Evolutionary conservation across 2,329 filamentous ascomycete genomes (phyloP), one percentile per base, ranked within the genome.

Genomic region (Blumeriella jaapii): DNA sequence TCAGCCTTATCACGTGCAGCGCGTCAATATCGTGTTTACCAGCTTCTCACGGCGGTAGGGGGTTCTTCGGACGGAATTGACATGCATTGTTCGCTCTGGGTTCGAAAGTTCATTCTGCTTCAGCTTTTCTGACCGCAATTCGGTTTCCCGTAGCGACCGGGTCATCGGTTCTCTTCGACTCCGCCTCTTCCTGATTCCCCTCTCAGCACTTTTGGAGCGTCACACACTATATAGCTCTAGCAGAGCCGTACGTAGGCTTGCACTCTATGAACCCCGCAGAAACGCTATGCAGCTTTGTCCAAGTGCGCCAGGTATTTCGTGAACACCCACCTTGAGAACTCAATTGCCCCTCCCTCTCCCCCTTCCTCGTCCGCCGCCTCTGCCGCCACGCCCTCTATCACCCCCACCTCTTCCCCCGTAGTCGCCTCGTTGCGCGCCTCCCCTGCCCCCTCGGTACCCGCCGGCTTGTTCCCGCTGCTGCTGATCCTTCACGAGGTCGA

Each of bases 401-500:
- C n/a, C n/a, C n/a, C 49, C 42, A 22, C 41, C 44, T 11, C 52
- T 47, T 31, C 48, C 40, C 12, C 50, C 50, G 26, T 71, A 65
- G 38, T 71, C 63, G 28, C 72, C 70, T 18, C 71, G 66, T 31
- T 69, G 63, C 28, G 66, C 64, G 23, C 76, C 73, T 11, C 73
- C 69, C 42, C 72, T 68, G 25, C 79, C 77, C 30, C 81, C 77
- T 38, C 78, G 69, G 53, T 78, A 82, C 43, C 64, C 64, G 8
- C 42, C 29, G 16, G 46, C 41, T 33, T 54, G 51, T 14, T 52
- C 49, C 17, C 45, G 39, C 31, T 46, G 41, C 55, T 83, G 80
- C 60, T 96, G 89, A 56, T 96, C 89, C 67, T 86, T 93, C 15
- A 91, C 87, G 24, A 85, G 62, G 46, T 96, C 89, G 61, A 98